Evolutionary conservation across 2,329 filamentous ascomycete genomes (phyloP).

Genomic region (Zymoseptoria pseudotritici): DNA sequence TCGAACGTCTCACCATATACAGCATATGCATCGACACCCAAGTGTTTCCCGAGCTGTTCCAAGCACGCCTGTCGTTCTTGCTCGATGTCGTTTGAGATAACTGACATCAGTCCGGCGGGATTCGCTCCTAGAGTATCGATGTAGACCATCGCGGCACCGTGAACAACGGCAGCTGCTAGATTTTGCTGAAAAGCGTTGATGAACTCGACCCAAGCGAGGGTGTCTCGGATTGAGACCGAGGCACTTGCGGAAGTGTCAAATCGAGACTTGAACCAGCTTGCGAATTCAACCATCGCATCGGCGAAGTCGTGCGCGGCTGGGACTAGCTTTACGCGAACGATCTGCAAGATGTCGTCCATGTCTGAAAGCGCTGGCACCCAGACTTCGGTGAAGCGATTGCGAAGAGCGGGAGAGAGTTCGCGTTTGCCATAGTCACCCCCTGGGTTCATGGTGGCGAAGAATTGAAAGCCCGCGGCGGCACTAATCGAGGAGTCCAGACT

Average conservation of each 20-base stretch:
- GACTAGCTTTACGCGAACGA: conserved; percentile 68
- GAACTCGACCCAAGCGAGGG: conserved; percentile 89
- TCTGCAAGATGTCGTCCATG: conserved; percentile 77
- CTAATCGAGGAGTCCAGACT: conserved; percentile 71
- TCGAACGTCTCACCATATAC: conserved; percentile 60
- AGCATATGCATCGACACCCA: conserved; percentile 54
- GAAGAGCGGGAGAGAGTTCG: conserved; percentile 86
- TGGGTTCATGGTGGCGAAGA: conserved; percentile 98
- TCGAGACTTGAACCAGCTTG: conserved; percentile 81
- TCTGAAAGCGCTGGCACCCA: conserved; percentile 90
- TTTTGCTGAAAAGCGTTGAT: conserved; percentile 51
- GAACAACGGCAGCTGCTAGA: conserved; percentile 46
- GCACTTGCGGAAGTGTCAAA: conserved; percentile 69
- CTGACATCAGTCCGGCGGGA: conserved; percentile 76
- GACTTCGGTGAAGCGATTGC: conserved; percentile 97
- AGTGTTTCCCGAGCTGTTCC: conserved; percentile 59
- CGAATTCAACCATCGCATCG: conserved; percentile 70
- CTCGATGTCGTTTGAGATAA: conserved; percentile 60
- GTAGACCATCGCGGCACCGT: conserved; percentile 91
- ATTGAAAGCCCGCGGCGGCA: conserved; percentile 76
- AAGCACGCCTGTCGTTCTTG: conserved; percentile 68
- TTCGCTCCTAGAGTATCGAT: conserved; percentile 94
- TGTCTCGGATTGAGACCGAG: conserved; percentile 82
- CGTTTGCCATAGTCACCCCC: conserved; percentile 98
- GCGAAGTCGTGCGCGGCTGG: conserved; percentile 52